phyloP scores from a whole-genome alignment of 164 flowering plant species.

The Hamamelis virginiana region DNA sequence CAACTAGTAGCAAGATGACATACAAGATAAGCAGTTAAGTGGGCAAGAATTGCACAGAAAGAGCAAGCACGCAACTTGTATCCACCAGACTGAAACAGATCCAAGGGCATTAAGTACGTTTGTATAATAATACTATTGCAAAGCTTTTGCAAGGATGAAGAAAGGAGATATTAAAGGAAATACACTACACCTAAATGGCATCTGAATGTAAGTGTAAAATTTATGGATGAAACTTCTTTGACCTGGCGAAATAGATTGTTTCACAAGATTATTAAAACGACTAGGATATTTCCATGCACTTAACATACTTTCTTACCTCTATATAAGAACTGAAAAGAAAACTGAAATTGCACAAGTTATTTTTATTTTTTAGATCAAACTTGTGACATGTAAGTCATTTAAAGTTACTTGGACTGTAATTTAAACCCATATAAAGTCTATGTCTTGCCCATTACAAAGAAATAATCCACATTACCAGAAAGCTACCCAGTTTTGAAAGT shows the following conservation, averaged over 20 bases:
- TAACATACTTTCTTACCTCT: too few relatives aligned
- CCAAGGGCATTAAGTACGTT: background rate
- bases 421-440: background rate
- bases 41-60: too few relatives aligned
- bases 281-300: too few relatives aligned
- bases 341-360: background rate
- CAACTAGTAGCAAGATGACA: too few relatives aligned
- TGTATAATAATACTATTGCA: background rate
- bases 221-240: background rate
- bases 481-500: background rate
- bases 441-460: background rate
- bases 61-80: too few relatives aligned
- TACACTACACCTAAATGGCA: too few relatives aligned
- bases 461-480: background rate
- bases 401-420: background rate
- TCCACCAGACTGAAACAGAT: background rate
- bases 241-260: background rate
- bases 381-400: background rate
- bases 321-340: background rate
- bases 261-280: background rate
- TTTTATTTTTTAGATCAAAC: background rate
- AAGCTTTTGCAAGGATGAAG: background rate
- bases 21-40: too few relatives aligned
- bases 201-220: background rate
- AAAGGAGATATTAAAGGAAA: background rate